Percentiles rank a stretch among this genome's conserved stretches.
These are phyloP conservation scores for Globisporangium solare DNA, from an alignment of 352 stramenopile genomes.

Conservation along the genomic window DNA sequence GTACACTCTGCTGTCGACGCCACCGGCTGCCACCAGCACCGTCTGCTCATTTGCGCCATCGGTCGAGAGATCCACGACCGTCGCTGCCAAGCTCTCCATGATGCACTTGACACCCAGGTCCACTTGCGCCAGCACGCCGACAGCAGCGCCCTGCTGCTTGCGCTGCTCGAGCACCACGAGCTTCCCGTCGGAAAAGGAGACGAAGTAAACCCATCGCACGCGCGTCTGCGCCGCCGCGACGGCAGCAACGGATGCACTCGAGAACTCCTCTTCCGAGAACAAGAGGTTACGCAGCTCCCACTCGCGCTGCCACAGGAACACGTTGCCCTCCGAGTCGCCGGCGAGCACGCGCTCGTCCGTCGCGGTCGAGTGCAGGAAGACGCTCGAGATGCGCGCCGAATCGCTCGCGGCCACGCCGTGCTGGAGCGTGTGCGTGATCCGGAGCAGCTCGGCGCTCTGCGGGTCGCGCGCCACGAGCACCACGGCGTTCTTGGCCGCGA, in stretches of 20 bases:
- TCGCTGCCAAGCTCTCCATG: conserved; percentile 43
- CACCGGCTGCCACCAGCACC: conserved; percentile 53
- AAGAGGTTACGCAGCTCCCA: conserved; percentile 24
- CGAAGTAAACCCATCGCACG: conserved; percentile 30
- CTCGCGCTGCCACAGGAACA: conserved; percentile 44
- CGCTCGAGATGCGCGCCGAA: conserved; percentile 38
- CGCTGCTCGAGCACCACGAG: conserved; percentile 30
- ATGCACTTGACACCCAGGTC: conserved; percentile 39
- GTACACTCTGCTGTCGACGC: conserved; percentile 68
- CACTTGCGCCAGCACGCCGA: conserved; percentile 18
- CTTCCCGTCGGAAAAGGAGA: conserved; percentile 44
- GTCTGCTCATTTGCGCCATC: conserved; percentile 9
- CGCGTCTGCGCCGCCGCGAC: conserved; percentile 26
- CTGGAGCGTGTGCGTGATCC: conserved; percentile 39
- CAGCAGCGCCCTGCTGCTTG: conserved; percentile 4
- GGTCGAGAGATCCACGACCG: conserved; percentile 3
- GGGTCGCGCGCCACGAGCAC: conserved; percentile 25
- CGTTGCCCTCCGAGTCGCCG: conserved; percentile 53
- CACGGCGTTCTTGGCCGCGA: conserved; percentile 45
- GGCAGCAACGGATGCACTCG: conserved; percentile 33
- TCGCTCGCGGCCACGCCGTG: conserved; percentile 25
- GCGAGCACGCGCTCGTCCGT: conserved; percentile 32
- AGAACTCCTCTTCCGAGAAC: background rate
- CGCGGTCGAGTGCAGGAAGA: conserved; percentile 22
- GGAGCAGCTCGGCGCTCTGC: conserved; percentile 13